Base-by-base conservation (phyloP, 2,329 filamentous ascomycete genomes). In the Phialophora verrucosa region DNA sequence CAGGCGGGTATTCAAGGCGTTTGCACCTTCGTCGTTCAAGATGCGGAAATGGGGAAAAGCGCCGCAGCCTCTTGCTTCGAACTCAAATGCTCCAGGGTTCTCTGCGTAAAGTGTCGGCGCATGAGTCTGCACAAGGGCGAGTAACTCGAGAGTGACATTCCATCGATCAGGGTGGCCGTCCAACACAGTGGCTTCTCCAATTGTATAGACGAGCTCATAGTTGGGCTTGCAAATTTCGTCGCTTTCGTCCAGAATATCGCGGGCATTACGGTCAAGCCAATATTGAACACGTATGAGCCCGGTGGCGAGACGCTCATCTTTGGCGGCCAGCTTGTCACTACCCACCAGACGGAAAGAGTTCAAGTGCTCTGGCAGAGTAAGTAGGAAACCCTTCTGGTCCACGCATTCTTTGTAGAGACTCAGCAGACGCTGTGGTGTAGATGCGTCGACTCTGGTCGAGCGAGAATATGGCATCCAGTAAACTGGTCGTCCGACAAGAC, bases 241-340 rank as follows among this genome's bases (percentile, higher is more conserved):
- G 47, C 85, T 87, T 74, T 91, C 87, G 64, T 90, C 88, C 0
- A 90, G 78, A 1, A 91, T 80, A 66, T 89, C 87, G 0, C 86
- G 78, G 0, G 82, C 79, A 1, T 75, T 66, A 0, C 58, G 14
- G 32, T 84, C 75, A 1, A 89, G 77, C 67, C 81, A 84, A 0
- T 76, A 27, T n/a, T 86, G 82, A 0, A 76, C 80, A 0, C 73
- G 20, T 0, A 84, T 66, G 14, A 87, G 72, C 0, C 65, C 54
- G 0, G 65, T 55, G 0, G 81, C 81, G 3, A 79, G 23, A 0
- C 51, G n/a, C 0, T 53, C 23, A 0, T 71, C 27, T 1, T 78
- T 71, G 1, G 71, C 74, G 0, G 70, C 71, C 0, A 81, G 71
- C 3, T 74, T 78, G 64, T 90, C 87, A 0, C 88, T 73, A 0